These are phyloP conservation scores for Candida khao-thaluensis DNA, from an alignment of 805 yeast species.

Conservation along the genomic window DNA sequence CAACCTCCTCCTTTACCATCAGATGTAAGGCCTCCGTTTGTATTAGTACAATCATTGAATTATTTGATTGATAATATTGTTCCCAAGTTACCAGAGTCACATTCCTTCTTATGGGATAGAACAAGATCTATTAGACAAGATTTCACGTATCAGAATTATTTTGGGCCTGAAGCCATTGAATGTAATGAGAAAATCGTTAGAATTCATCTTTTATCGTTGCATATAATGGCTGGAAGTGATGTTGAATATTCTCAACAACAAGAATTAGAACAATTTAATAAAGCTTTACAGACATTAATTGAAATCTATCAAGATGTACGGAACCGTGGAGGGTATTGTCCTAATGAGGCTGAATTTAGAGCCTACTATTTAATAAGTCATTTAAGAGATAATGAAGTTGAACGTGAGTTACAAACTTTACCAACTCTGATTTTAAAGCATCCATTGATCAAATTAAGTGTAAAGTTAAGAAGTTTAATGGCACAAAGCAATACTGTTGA, in stretches of 20 bases:
- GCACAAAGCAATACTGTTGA: constrained; percentile 61
- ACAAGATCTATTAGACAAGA: constrained; percentile 96
- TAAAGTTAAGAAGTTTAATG: constrained; percentile 63
- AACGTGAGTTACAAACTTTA: constrained; percentile 65
- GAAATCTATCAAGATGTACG: constrained; percentile 85
- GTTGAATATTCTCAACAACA: constrained; percentile 89
- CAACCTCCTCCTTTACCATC: constrained; percentile 98
- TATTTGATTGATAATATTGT: constrained; percentile 67
- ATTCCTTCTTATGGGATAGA: constrained; percentile 94
- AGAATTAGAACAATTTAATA: constrained; percentile 90
- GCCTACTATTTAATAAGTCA: constrained; percentile 83
- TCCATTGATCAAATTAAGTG: constrained; percentile 63
- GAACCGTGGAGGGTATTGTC: constrained; percentile 62
- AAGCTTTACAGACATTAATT: constrained; percentile 81
- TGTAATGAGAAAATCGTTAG: constrained; percentile 91
- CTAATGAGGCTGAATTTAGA: constrained; percentile 91
- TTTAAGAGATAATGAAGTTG: constrained; percentile 80
- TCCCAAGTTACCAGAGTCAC: constrained; percentile 74
- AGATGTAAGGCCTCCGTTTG: constrained; percentile 90
- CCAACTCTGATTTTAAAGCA: constrained; percentile 58
- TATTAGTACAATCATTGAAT: constrained; percentile 63
- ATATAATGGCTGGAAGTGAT: constrained; percentile 73
- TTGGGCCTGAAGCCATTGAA: constrained; percentile 89
- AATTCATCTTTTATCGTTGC: constrained; percentile 78
- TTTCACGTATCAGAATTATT: constrained; percentile 90